phyloP scores from a whole-genome alignment of 352 stramenopile species.

The Phytopythium montanum region DNA sequence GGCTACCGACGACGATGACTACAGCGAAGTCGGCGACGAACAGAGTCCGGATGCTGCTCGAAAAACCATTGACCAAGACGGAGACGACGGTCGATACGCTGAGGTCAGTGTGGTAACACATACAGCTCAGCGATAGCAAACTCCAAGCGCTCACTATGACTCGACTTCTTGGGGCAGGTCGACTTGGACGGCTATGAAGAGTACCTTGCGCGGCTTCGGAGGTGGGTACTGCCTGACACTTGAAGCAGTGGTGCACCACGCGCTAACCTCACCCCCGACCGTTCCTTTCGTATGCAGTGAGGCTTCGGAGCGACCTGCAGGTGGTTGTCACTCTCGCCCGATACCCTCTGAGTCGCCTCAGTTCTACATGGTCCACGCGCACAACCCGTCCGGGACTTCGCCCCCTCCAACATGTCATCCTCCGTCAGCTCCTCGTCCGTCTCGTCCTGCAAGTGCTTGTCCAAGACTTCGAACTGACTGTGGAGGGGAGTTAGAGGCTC shows the following conservation, averaged over 20 bases:
- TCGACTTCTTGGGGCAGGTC: slow-evolving; percentile 24
- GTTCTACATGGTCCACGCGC: slow-evolving; percentile 52
- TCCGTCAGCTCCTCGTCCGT: not conserved
- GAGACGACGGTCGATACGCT: not conserved
- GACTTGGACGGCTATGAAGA: slow-evolving; percentile 62
- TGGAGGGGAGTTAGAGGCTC: slow-evolving; percentile 4
- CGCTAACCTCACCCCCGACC: not conserved
- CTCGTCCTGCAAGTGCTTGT: slow-evolving; percentile 40
- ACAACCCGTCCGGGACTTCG: slow-evolving; percentile 26
- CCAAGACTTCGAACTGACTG: slow-evolving; percentile 19
- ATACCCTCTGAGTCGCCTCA: slow-evolving; percentile 42
- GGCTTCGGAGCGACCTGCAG: slow-evolving; percentile 31
- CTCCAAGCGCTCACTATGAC: not conserved
- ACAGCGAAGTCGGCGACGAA: not conserved
- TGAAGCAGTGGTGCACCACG: not conserved
- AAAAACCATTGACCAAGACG: not conserved
- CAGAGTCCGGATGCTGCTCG: not conserved
- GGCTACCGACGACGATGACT: not conserved
- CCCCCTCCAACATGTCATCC: slow-evolving; percentile 2
- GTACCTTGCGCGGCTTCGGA: slow-evolving; percentile 48
- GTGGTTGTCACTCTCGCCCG: slow-evolving; percentile 27
- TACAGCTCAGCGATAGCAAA: not conserved
- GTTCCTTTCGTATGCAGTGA: slow-evolving; percentile 18
- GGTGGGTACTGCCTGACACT: slow-evolving; percentile 18
- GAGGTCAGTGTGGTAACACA: not conserved